Conservation (phyloP, 2,329 filamentous ascomycete species). For the Penicillium sclerotiorum region DNA sequence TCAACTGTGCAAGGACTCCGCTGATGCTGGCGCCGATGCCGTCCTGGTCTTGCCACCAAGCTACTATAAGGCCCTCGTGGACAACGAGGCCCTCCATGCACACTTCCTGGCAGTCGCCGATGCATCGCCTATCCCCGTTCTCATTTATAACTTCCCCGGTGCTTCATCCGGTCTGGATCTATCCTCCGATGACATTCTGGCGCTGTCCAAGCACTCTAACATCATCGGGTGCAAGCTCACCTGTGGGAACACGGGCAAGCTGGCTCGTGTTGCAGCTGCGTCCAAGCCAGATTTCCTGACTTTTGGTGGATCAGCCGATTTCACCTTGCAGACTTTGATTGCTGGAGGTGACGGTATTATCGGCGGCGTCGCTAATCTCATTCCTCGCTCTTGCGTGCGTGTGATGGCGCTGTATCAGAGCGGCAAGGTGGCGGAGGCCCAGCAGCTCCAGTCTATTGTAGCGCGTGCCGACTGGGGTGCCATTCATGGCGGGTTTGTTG, state of each 20-base stretch:
- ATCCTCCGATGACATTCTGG: conserved; percentile 65
- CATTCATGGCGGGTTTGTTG: conserved; percentile 79
- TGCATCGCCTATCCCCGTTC: conserved; percentile 62
- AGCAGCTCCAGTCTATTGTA: conserved; percentile 74
- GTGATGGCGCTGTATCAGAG: conserved; percentile 76
- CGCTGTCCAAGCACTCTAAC: conserved; percentile 61
- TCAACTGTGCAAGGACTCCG: conserved; percentile 68
- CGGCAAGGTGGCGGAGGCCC: conserved; percentile 74
- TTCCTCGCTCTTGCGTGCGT: conserved; percentile 77
- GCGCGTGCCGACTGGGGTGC: conserved; percentile 80
- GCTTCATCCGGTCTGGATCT: conserved; percentile 69
- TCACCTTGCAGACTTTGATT: conserved; percentile 78
- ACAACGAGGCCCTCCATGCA: conserved; percentile 59
- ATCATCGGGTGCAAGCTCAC: conserved; percentile 73
- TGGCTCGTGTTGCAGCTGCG: conserved; percentile 61
- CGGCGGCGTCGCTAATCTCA: conserved; percentile 80
- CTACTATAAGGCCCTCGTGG: conserved; percentile 72
- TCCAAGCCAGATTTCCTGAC: conserved; percentile 68
- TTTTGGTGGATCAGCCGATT: conserved; percentile 85
- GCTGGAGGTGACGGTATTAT: conserved; percentile 83
- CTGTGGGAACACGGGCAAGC: conserved; percentile 74
- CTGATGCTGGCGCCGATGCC: conserved; percentile 70
- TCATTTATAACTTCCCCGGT: conserved; percentile 74
- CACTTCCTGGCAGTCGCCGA: conserved; percentile 69
- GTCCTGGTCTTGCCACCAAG: conserved; percentile 74